A percentile compares a stretch with the other conserved stretches of the same genome.
phyloP scores from a whole-genome alignment of 805 yeast species.

The Wickerhamomyces mucosus region DNA sequence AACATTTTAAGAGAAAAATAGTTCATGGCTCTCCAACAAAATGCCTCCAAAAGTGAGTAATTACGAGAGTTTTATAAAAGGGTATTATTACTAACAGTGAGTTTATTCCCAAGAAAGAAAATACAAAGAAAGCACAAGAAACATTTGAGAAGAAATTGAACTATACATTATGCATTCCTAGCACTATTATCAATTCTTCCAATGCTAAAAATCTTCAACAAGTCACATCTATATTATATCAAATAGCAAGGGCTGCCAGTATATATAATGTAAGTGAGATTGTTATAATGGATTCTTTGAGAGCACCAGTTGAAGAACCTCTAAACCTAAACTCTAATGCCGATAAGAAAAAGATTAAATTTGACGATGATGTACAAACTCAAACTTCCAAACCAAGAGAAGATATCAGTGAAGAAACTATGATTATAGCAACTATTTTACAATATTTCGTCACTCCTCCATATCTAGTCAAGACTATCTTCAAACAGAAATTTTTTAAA shows the following conservation, averaged over 20 bases:
- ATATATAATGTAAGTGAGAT: slow-evolving; percentile 66
- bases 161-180: slow-evolving; percentile 65
- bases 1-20: no score
- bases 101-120: neutral
- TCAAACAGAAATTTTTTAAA: slow-evolving; percentile 34
- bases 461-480: slow-evolving; percentile 58
- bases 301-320: slow-evolving; percentile 12
- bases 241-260: slow-evolving; percentile 68
- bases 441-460: slow-evolving; percentile 84
- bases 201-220: slow-evolving; percentile 64
- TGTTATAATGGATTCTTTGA: slow-evolving; percentile 50
- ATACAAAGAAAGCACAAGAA: neutral
- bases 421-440: slow-evolving; percentile 57
- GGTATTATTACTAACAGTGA: neutral
- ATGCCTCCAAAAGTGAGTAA: slow-evolving; percentile 5
- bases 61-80: neutral
- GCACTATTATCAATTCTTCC: slow-evolving; percentile 43
- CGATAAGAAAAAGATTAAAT: slow-evolving; percentile 22
- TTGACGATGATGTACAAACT: slow-evolving; percentile 20
- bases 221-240: slow-evolving; percentile 63
- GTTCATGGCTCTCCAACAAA: no score
- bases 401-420: slow-evolving; percentile 26
- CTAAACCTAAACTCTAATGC: slow-evolving; percentile 16
- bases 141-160: slow-evolving; percentile 14
- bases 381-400: slow-evolving; percentile 10